Evolutionary conservation across 163 green algal genomes (phyloP).

Genomic region (Volvox carteri): DNA sequence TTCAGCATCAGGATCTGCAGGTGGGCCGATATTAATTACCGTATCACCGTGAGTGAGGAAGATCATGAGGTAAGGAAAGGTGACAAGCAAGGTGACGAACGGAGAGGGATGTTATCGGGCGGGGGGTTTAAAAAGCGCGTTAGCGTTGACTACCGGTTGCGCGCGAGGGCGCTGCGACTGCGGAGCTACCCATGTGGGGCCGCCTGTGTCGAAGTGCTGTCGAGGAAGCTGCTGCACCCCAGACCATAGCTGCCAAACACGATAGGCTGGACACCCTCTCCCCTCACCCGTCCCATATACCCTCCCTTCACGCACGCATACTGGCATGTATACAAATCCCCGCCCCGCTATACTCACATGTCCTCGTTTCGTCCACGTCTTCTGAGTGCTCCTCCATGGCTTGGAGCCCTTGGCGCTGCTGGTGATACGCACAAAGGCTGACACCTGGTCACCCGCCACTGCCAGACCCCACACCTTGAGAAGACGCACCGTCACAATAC

Average conservation of each 20-base stretch:
- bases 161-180: no score
- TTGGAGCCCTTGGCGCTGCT: not conserved
- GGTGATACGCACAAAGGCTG: constrained; percentile 47
- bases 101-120: not conserved
- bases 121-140: not conserved
- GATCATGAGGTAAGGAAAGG: no score
- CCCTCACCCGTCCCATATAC: not conserved
- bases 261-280: no score
- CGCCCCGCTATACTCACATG: constrained; percentile 11
- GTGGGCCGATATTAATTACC: no score
- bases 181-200: no score
- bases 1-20: constrained; percentile 7
- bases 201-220: no score
- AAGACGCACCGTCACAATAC: constrained; percentile 48
- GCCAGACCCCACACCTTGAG: constrained; percentile 43
- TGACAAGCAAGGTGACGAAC: no score
- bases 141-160: no score
- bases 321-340: not conserved
- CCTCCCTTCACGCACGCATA: not conserved
- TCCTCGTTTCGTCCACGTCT: not conserved
- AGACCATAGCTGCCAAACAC: no score
- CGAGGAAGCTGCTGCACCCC: no score
- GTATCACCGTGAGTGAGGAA: no score
- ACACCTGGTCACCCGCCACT: constrained; percentile 8
- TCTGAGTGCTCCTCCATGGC: constrained; percentile 2